Evolutionary conservation across 257 asterid genomes (phyloP).

Genomic region (Linaria vulgaris): DNA sequence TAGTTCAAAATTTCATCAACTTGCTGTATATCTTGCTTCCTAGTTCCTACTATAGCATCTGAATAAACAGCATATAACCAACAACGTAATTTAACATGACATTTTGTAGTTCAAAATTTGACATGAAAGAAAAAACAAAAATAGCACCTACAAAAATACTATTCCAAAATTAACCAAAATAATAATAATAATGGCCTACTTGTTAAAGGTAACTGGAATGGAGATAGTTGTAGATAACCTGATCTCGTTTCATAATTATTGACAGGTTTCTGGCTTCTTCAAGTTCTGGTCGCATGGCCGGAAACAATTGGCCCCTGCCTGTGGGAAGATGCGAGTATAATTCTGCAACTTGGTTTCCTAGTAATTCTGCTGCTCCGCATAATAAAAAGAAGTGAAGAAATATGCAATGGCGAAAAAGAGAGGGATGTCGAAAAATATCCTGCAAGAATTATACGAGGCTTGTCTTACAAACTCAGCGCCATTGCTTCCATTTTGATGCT

Average conservation of each 20-base stretch:
- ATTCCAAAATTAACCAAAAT: too few species aligned
- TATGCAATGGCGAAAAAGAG: constrained; percentile 37
- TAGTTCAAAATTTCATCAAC: too few species aligned
- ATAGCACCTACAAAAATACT: too few species aligned
- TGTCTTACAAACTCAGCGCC: constrained; percentile 52
- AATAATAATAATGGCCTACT: too few species aligned
- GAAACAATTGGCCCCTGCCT: constrained; percentile 50
- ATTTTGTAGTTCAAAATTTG: too few species aligned
- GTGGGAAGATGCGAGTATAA: constrained; percentile 61
- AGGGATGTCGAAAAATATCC: constrained; percentile 38
- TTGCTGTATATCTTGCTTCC: too few species aligned
- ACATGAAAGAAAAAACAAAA: too few species aligned
- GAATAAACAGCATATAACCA: too few species aligned
- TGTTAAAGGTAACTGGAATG: too few species aligned
- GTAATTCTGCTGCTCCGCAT: constrained; percentile 41
- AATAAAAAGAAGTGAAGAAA: constrained; percentile 31
- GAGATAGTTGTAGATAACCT: background rate
- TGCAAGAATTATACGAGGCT: constrained; percentile 39
- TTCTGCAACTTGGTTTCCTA: constrained; percentile 58
- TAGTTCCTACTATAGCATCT: too few species aligned
- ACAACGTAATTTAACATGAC: too few species aligned
- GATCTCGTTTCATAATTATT: background rate
- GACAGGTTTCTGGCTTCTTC: constrained; percentile 41
- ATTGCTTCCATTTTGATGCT: constrained; percentile 57
- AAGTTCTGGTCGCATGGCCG: constrained; percentile 45